phyloP scores from a whole-genome alignment of 2,329 filamentous ascomycete genomes.

The Helminthosporium solani region DNA sequence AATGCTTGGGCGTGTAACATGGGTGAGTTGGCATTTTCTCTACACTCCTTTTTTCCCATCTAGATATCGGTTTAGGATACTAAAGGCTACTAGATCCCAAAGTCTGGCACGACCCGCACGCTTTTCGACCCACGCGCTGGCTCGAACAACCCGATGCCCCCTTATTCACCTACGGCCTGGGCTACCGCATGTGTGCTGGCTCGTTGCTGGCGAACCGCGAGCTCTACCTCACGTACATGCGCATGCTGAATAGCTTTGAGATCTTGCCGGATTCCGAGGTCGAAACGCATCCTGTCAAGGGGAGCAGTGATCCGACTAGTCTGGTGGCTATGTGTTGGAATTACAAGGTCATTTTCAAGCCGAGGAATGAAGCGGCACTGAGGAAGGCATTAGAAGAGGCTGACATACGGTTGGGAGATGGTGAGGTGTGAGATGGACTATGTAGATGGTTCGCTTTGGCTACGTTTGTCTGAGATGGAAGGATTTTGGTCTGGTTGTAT shows the following conservation, averaged over 20 bases:
- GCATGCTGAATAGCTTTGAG: conserved; percentile 62
- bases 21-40: conserved; percentile 48
- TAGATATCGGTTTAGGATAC: background rate
- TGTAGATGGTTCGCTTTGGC: too few species aligned
- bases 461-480: background rate
- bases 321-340: conserved; percentile 61
- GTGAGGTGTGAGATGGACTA: background rate
- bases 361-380: conserved; percentile 52
- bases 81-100: conserved; percentile 45
- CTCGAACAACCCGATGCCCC: conserved; percentile 63
- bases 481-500: background rate
- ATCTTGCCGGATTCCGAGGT: conserved; percentile 57
- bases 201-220: conserved; percentile 64
- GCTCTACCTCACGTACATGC: conserved; percentile 64
- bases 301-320: conserved; percentile 62
- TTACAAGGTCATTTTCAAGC: conserved; percentile 61
- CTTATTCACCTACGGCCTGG: conserved; percentile 65
- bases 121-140: conserved; percentile 64
- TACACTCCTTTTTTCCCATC: background rate
- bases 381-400: conserved; percentile 43
- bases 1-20: conserved; percentile 71
- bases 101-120: conserved; percentile 60
- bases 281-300: conserved; percentile 60
- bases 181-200: conserved; percentile 68
- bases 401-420: conserved; percentile 24